Evolutionary conservation across 441 rosid species (phyloP).

Genomic region (Iberis amara): DNA sequence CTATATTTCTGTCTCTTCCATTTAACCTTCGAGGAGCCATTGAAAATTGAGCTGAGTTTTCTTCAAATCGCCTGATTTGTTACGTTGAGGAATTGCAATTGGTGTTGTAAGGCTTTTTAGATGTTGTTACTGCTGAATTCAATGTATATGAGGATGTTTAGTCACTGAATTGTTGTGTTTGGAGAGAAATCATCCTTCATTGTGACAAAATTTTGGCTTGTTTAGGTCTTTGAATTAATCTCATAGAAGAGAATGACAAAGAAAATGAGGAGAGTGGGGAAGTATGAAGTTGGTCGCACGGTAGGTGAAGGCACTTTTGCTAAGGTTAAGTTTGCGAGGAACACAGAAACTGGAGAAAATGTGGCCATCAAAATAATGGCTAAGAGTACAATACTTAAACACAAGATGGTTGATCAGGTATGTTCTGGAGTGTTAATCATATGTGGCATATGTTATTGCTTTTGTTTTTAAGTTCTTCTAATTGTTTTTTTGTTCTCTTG

Average conservation of each 20-base stretch:
- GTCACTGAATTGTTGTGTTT: too few species aligned
- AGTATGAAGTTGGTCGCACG: slow-evolving; percentile 80
- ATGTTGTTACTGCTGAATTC: not conserved
- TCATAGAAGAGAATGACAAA: slow-evolving; percentile 33
- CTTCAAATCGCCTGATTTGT: not conserved
- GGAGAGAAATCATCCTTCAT: not conserved
- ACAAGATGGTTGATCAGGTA: slow-evolving; percentile 94
- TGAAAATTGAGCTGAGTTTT: too few species aligned
- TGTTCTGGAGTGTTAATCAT: not conserved
- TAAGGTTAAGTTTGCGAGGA: slow-evolving; percentile 85
- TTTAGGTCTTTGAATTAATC: not conserved
- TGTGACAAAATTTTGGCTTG: not conserved
- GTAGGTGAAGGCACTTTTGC: slow-evolving; percentile 94
- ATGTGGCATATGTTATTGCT: not conserved
- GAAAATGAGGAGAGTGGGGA: slow-evolving; percentile 55
- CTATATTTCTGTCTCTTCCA: too few species aligned
- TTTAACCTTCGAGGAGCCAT: too few species aligned
- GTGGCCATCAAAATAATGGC: slow-evolving; percentile 89
- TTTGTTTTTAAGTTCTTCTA: slow-evolving; percentile 1
- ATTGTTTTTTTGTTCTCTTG: slow-evolving; percentile 10
- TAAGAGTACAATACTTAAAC: slow-evolving; percentile 70
- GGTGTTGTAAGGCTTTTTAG: not conserved
- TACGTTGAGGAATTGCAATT: not conserved
- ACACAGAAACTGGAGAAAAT: slow-evolving; percentile 61
- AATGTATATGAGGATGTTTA: not conserved